Percentiles rank a stretch among this genome's conserved stretches.
These are phyloP conservation scores for Chrysoporthe cubensis DNA, from an alignment of 2,329 filamentous ascomycete genomes.

Conservation along the genomic window DNA sequence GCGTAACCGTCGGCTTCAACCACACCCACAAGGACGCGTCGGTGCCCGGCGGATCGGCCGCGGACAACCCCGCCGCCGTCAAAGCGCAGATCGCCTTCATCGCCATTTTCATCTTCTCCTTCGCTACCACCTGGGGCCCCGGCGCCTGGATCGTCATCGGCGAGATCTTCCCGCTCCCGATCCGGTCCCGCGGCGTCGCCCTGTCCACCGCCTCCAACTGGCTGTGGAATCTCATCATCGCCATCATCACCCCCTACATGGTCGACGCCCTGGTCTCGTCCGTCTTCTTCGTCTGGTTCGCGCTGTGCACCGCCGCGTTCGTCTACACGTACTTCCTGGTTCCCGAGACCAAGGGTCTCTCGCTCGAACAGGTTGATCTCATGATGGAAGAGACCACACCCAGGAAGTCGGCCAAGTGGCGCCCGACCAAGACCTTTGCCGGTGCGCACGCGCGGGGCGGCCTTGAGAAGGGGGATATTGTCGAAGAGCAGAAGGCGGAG, in stretches of 20 bases:
- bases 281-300: conserved; percentile 66
- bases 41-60: conserved; percentile 44
- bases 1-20: conserved; percentile 38
- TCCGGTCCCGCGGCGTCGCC: conserved; percentile 72
- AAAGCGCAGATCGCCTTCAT: conserved; percentile 73
- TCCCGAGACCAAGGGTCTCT: conserved; percentile 75
- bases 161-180: conserved; percentile 76
- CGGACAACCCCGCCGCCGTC: conserved; percentile 44
- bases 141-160: conserved; percentile 71
- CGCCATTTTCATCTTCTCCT: conserved; percentile 80
- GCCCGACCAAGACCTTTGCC: conserved; percentile 41
- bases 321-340: conserved; percentile 63
- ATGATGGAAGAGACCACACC: conserved; percentile 56
- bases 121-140: conserved; percentile 72
- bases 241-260: conserved; percentile 72
- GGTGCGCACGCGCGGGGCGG: conserved; percentile 34
- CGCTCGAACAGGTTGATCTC: conserved; percentile 74
- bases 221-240: conserved; percentile 68
- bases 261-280: conserved; percentile 52
- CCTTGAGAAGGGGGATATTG: conserved; percentile 4
- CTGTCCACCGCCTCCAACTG: conserved; percentile 75
- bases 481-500: background rate
- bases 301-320: conserved; percentile 58
- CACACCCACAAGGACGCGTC: conserved; percentile 34
- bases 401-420: conserved; percentile 41